Conservation (phyloP, 2,329 filamentous ascomycete genomes). For the Talaromyces marneffei region DNA sequence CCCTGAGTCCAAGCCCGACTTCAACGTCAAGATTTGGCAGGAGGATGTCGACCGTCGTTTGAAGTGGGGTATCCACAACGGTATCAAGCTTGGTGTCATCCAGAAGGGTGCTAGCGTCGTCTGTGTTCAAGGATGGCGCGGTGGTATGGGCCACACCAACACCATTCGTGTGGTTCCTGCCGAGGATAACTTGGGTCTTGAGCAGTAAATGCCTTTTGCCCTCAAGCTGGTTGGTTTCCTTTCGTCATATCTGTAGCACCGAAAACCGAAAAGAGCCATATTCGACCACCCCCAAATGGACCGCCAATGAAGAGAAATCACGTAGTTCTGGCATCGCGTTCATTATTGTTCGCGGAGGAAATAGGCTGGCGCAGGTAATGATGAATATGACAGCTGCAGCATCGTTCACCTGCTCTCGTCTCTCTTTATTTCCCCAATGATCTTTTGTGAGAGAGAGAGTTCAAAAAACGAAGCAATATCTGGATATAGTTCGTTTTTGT, state of each 20-base stretch:
- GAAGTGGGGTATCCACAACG: constrained; percentile 90
- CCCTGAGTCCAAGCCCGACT: constrained; percentile 89
- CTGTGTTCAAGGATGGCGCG: constrained; percentile 63
- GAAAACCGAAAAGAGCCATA: not conserved
- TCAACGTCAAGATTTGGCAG: constrained; percentile 89
- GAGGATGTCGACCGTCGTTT: constrained; percentile 96
- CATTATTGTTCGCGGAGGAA: not conserved
- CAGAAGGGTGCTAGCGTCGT: constrained; percentile 68
- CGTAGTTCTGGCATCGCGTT: not conserved
- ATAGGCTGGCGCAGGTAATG: not conserved
- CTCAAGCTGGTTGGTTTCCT: not conserved
- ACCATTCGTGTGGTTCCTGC: constrained; percentile 51
- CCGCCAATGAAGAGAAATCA: not conserved
- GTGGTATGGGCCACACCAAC: constrained; percentile 64
- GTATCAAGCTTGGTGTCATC: constrained; percentile 74
- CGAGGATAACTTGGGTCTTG: constrained; percentile 40
- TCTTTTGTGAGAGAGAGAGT: not conserved
- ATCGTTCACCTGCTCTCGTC: constrained; percentile 1
- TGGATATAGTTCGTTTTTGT: not conserved
- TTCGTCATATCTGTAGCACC: not conserved
- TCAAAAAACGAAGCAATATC: not conserved
- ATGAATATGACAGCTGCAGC: not conserved
- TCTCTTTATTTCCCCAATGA: not conserved
- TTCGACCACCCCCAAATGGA: not conserved
- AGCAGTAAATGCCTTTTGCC: constrained; percentile 9